Percentiles rank a stretch among this genome's conserved stretches.
Evolutionary conservation across 2,329 filamentous ascomycete genomes (phyloP).

Genomic region (Colletotrichum sp.): DNA sequence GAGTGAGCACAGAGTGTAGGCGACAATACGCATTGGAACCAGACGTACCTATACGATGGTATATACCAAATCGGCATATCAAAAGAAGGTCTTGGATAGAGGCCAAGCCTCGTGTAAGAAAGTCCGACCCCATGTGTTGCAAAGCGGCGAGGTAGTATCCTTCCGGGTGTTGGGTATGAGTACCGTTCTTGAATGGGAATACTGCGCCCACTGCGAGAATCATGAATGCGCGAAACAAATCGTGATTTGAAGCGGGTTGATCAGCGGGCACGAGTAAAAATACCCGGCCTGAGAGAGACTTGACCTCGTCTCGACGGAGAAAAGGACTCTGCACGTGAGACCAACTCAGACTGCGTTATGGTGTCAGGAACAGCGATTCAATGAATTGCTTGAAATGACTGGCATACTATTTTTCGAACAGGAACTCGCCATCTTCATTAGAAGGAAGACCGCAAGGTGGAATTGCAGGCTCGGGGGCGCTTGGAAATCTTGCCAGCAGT

Average conservation of each 20-base stretch:
- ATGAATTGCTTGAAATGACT: not conserved
- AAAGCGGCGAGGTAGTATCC: slow-evolving; percentile 44
- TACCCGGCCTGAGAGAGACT: slow-evolving; percentile 22
- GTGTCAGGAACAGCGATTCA: not conserved
- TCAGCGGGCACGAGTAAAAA: slow-evolving; percentile 12
- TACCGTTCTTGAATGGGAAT: slow-evolving; percentile 34
- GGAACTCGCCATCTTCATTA: not conserved
- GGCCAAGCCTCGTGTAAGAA: slow-evolving; percentile 34
- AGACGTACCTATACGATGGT: slow-evolving; percentile 40
- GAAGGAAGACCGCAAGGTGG: slow-evolving; percentile 10
- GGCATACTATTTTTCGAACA: slow-evolving; percentile 23
- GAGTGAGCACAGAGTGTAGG: too few relatives aligned
- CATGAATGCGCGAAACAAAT: slow-evolving; percentile 39
- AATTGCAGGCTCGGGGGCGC: not conserved
- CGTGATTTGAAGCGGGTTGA: slow-evolving; percentile 22
- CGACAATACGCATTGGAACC: not conserved
- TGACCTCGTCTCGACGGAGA: slow-evolving; percentile 28
- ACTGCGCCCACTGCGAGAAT: slow-evolving; percentile 40
- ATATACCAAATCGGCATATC: slow-evolving; percentile 45
- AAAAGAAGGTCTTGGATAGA: slow-evolving; percentile 45
- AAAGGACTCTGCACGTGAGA: slow-evolving; percentile 30
- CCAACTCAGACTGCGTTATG: slow-evolving; percentile 17
- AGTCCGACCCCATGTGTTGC: slow-evolving; percentile 30
- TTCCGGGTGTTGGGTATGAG: slow-evolving; percentile 38
- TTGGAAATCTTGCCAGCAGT: slow-evolving; percentile 2